Evolutionary conservation across 768 basidiomycete genomes (phyloP).

Genomic region (Pisolithus microcarpus): DNA sequence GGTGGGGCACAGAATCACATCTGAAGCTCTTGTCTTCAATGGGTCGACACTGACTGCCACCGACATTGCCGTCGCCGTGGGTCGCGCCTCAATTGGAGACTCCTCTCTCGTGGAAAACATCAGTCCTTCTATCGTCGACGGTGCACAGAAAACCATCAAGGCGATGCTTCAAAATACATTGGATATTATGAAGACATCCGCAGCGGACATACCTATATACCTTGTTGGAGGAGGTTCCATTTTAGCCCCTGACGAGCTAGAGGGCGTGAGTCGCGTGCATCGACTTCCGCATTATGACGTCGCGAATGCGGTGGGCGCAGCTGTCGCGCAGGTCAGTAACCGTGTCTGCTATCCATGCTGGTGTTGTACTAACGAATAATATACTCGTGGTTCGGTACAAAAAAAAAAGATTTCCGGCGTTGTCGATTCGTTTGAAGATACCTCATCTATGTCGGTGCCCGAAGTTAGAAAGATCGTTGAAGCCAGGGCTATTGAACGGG

Average conservation of each 20-base stretch:
- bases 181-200: constrained; percentile 60
- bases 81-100: constrained; percentile 26
- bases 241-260: constrained; percentile 43
- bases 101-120: constrained; percentile 15
- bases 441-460: constrained; percentile 27
- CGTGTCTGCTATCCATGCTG: not conserved
- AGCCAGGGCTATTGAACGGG: constrained; percentile 34
- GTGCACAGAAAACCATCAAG: constrained; percentile 37
- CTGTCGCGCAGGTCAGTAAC: constrained; percentile 30
- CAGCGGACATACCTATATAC: constrained; percentile 48
- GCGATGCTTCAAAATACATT: constrained; percentile 39
- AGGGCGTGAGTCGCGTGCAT: constrained; percentile 46
- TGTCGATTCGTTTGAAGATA: constrained; percentile 39
- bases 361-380: not conserved
- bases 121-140: constrained; percentile 22
- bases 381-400: not conserved
- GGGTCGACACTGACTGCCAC: constrained; percentile 54
- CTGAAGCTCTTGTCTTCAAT: constrained; percentile 48
- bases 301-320: constrained; percentile 58
- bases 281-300: constrained; percentile 46
- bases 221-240: constrained; percentile 64
- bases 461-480: constrained; percentile 30
- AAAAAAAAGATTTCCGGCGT: constrained; percentile 34
- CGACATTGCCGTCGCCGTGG: constrained; percentile 45
- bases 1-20: constrained; percentile 48